phyloP scores from a whole-genome alignment of 345 rosid species.

The Rhodamnia rubescens region DNA sequence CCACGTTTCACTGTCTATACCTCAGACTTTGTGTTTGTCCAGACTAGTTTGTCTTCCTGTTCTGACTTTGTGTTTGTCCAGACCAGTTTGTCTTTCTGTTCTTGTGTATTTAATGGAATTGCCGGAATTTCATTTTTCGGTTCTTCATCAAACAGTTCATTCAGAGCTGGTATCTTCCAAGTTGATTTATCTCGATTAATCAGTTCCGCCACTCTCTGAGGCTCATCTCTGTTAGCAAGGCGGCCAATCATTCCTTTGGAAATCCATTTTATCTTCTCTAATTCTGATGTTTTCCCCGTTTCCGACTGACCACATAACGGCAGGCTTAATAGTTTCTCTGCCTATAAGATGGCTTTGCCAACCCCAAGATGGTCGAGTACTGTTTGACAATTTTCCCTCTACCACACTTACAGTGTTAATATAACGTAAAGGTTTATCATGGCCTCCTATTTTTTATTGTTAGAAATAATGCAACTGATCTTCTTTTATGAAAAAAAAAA shows the following conservation, averaged over 20 bases:
- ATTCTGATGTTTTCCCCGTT: background rate
- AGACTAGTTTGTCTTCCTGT: background rate
- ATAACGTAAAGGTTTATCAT: too few relatives aligned
- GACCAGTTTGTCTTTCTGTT: background rate
- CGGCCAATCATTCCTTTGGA: background rate
- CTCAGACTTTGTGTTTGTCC: background rate
- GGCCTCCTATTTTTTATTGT: too few relatives aligned
- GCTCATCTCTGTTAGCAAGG: background rate
- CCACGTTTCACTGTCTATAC: background rate
- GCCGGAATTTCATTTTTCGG: background rate
- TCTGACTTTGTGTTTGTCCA: background rate
- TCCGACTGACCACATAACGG: background rate
- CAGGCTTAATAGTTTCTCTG: background rate
- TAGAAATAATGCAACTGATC: too few relatives aligned
- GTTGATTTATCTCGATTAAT: background rate
- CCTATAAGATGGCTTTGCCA: background rate
- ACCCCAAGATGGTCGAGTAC: background rate
- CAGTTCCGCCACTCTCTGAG: background rate
- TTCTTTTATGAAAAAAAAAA: too few relatives aligned
- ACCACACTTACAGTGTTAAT: too few relatives aligned
- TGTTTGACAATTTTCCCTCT: too few relatives aligned
- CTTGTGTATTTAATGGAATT: background rate
- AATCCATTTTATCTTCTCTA: background rate
- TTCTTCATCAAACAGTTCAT: background rate
- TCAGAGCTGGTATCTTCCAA: background rate